Conservation (phyloP, 805 yeast genomes). For the Teunomyces panamensis region DNA sequence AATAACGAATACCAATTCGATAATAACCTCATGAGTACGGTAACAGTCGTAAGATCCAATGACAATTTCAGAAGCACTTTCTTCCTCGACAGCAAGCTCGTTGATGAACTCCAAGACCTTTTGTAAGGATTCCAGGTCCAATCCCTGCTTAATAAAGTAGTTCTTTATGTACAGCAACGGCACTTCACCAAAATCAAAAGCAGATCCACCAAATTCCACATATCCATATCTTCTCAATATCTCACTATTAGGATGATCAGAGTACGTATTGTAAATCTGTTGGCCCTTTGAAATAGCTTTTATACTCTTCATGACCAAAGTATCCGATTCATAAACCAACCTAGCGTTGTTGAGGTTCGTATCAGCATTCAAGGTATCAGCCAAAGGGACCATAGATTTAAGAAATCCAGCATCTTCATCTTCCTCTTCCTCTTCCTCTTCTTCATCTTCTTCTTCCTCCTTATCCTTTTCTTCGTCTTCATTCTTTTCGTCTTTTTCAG, state of each 20-base stretch:
- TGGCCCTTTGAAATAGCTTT: constrained; percentile 58
- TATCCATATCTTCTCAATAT: constrained; percentile 88
- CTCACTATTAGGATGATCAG: constrained; percentile 90
- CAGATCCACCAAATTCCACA: constrained; percentile 71
- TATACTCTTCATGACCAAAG: constrained; percentile 69
- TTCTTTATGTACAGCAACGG: constrained; percentile 41
- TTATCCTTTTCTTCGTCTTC: constrained; percentile 25
- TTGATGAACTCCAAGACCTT: constrained; percentile 29
- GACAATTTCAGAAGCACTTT: constrained; percentile 39
- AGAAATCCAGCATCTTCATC: constrained; percentile 20
- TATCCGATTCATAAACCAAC: constrained; percentile 47
- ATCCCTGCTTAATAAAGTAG: constrained; percentile 25
- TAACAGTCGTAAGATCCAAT: constrained; percentile 64
- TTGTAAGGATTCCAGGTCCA: constrained; percentile 29
- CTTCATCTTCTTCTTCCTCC: constrained; percentile 25
- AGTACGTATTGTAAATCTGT: constrained; percentile 85
- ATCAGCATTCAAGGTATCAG: constrained; percentile 88
- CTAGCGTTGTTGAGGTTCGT: constrained; percentile 74
- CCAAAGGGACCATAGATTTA: constrained; percentile 90
- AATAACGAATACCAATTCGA: constrained; percentile 56
- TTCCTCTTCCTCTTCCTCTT: constrained; percentile 24
- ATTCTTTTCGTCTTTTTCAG: constrained; percentile 20
- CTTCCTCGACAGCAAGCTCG: constrained; percentile 32
- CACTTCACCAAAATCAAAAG: constrained; percentile 79
- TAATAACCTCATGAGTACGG: constrained; percentile 51